Evolutionary conservation across 1,284 basidiomycete species (phyloP), one percentile per base, ranked within the genome.

Genomic region (Singerocomus inundabilis): DNA sequence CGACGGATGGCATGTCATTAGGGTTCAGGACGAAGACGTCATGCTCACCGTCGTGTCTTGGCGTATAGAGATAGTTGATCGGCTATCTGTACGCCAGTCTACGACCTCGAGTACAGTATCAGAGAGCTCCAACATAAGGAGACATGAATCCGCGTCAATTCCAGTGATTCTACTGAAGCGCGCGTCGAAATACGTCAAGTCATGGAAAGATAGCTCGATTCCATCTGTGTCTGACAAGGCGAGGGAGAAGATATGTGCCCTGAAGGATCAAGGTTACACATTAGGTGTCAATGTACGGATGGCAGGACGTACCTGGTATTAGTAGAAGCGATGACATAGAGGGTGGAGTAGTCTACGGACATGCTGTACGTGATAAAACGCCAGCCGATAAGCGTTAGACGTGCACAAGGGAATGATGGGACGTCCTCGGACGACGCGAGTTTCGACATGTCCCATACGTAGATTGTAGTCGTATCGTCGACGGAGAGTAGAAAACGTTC

Each of bases 401-500:
- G 32, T 0, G 44, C 47, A 36, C 38, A 48, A 9, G 52, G 58
- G 15, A 37, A 48, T 1, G 36, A 30, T 21, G 39, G 47, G 3
- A 12, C 26, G 10, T 38, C 34, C 1, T 7, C 9, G 29, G 46
- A 34, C 5, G 44, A 37, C 2, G 15, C n/a, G 1, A 42, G 8
- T 21, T 46, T 48, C 5, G 28, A 26, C 1, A 36, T 26, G 29
- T 54, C 50, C 57, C 61, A 61, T 15, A 61, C 37, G 16, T 41
- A 38, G n/a, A 54, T 42, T 9, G 39, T 31, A n/a, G 48, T 47
- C 26, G 35, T 39, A 7, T 38, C 11, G 30, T 52, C 49, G 38
- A 37, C 62, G 12, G 57, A 57, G 35, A 61, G 48, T 11, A 63
- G 15, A 40, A 51, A 55, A 3, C 48, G 54, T 10, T 59, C 61